Evolutionary conservation across 2,329 filamentous ascomycete genomes (phyloP).

Genomic region (Periconia sp.): DNA sequence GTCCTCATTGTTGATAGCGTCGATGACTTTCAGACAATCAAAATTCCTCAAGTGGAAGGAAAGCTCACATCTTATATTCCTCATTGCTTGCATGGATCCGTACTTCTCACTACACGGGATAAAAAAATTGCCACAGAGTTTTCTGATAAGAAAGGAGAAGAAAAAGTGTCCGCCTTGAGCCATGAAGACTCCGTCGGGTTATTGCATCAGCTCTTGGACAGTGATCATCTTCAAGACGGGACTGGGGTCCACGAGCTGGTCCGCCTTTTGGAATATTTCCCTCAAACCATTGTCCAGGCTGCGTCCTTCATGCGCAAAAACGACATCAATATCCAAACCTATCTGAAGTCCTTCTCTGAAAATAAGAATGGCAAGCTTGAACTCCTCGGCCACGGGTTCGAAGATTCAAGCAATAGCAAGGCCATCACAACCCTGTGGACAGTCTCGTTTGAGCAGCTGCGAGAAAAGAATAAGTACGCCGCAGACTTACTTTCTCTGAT

Average conservation of each 20-base stretch:
- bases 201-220: constrained; percentile 3
- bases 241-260: constrained; percentile 4
- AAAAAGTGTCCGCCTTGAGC: constrained; percentile 4
- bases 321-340: constrained; percentile 8
- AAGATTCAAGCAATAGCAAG: constrained; percentile 6
- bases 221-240: constrained; percentile 2
- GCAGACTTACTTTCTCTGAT: constrained; percentile 7
- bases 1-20: constrained; percentile 7
- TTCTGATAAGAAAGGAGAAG: constrained; percentile 1
- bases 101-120: constrained; percentile 10
- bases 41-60: constrained; percentile 1
- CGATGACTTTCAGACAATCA: constrained; percentile 6
- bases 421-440: constrained; percentile 10
- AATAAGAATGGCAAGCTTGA: constrained; percentile 8
- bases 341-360: constrained; percentile 7
- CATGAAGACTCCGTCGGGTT: constrained; percentile 8
- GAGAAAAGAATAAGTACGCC: constrained; percentile 8
- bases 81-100: constrained; percentile 7
- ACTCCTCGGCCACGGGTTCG: constrained; percentile 5
- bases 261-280: constrained; percentile 7
- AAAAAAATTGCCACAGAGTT: constrained; percentile 6
- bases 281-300: constrained; percentile 10
- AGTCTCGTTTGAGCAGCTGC: constrained; percentile 11
- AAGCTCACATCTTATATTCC: constrained; percentile 5
- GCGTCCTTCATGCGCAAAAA: constrained; percentile 8